Base-by-base conservation (phyloP, 306 rosid species). In the Inga leiocalycina region DNA sequence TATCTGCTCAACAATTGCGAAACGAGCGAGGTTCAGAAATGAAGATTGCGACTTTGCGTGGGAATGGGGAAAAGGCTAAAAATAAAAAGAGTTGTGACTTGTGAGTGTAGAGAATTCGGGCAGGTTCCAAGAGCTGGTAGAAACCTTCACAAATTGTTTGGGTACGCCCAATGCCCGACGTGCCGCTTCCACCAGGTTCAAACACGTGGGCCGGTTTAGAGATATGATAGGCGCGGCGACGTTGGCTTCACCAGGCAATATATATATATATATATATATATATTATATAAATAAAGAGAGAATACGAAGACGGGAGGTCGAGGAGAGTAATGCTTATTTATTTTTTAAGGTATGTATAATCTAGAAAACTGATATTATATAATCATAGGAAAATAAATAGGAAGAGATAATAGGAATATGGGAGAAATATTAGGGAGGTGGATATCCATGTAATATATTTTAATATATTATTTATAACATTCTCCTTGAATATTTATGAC, bases 121-220 rank as follows among this genome's bases (percentile, higher is more conserved):
- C 16, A 82, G 64, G 83, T 88, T 79, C 87, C 56, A 79, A 75
- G 57, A 45, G 75, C 10, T 13, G 10, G 48, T 46, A 62, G 45
- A 80, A 49, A 75, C 37, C 10, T 49, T 54, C 16, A 66, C 13
- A 49, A 35, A 6, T 1, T 69, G 45, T 62, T 11, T 65, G 81
- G 75, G 56, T 59, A 27, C 54, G 46, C 68, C n/a, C 71, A 43
- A 74, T 76, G 74, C 73, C 32, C 10, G 19, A 8, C 81, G 77
- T 77, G 85, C 83, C 43, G 35, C 48, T 24, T 78, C 34, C 54
- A 81, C 83, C 10, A 27, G 17, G 48, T 27, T 27, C 62, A 30
- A 30, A 85, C 83, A 80, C 76, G 85, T 80, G 48, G 87, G 48
- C 22, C 52, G 4, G n/a, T 79, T 56, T 65, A 14, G 77, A 57